Conservation (phyloP, 2,329 filamentous ascomycete genomes). For the Cercospora zeae-maydis region DNA sequence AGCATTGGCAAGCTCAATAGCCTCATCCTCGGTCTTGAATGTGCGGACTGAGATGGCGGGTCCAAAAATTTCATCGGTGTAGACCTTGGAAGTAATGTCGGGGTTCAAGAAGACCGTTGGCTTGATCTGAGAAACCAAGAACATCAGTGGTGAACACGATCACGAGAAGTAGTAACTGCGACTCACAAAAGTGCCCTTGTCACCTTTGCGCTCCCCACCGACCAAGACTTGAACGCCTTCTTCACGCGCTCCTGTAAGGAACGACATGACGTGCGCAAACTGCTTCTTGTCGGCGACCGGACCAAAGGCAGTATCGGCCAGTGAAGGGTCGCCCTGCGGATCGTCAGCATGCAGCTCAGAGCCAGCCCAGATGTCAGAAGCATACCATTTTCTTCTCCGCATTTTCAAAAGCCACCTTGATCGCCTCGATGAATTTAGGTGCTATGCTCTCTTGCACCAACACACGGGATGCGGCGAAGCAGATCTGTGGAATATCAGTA, state of each 20-base stretch:
- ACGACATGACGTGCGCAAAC: constrained; percentile 29
- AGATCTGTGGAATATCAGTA: constrained; percentile 13
- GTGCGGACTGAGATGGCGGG: constrained; percentile 58
- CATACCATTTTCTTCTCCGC: constrained; percentile 40
- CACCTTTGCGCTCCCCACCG: constrained; percentile 25
- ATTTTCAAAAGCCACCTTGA: constrained; percentile 33
- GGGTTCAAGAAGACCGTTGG: constrained; percentile 12
- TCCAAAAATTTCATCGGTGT: constrained; percentile 61
- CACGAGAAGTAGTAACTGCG: not conserved
- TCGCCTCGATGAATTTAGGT: constrained; percentile 43
- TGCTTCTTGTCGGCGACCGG: constrained; percentile 10
- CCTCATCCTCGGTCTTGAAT: constrained; percentile 57
- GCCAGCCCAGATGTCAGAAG: too few species aligned
- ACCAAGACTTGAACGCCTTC: constrained; percentile 25
- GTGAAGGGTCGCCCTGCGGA: constrained; percentile 58
- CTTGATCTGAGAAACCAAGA: not conserved
- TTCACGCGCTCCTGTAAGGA: constrained; percentile 26
- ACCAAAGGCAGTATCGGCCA: not conserved
- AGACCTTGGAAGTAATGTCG: constrained; percentile 42
- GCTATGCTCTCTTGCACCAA: constrained; percentile 42
- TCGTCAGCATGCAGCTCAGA: not conserved
- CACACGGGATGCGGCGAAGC: constrained; percentile 32
- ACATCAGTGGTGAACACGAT: not conserved
- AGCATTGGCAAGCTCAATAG: constrained; percentile 53
- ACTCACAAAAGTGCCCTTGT: constrained; percentile 35